Conservation (phyloP, 371 early-diverging fungal genomes). For the Basidiobolus meristosporus region DNA sequence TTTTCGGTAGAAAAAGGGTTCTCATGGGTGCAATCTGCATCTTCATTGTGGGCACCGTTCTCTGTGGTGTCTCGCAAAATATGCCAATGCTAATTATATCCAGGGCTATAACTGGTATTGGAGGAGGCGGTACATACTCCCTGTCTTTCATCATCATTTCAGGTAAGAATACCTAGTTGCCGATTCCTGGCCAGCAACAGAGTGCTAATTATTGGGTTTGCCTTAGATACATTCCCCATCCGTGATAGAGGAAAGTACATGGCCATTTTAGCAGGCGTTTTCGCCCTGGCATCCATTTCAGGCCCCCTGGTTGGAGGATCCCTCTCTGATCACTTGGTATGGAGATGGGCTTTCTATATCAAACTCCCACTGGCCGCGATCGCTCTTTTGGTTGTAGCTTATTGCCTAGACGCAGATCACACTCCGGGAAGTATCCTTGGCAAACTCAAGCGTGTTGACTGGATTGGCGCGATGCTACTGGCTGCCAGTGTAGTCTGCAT, state of each 20-base stretch:
- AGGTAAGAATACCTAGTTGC: conserved; percentile 35
- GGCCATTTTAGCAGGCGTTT: conserved; percentile 25
- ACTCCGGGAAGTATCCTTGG: conserved; percentile 13
- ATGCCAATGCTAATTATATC: conserved; percentile 46
- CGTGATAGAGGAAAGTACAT: conserved; percentile 24
- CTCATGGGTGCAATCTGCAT: conserved; percentile 26
- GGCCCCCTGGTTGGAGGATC: conserved; percentile 61
- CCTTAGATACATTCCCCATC: conserved; percentile 4
- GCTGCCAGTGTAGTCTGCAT: conserved; percentile 1
- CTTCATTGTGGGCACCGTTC: conserved; percentile 29
- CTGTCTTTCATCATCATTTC: conserved; percentile 50
- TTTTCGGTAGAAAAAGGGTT: conserved; percentile 41
- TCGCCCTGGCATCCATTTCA: conserved; percentile 37
- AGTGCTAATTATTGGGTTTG: neutral
- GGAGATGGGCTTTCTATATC: conserved; percentile 58
- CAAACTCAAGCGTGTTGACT: conserved; percentile 20
- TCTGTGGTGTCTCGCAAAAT: conserved; percentile 29
- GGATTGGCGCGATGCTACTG: neutral
- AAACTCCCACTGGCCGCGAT: conserved; percentile 49
- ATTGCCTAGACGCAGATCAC: conserved; percentile 25
- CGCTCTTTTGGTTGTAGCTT: conserved; percentile 19
- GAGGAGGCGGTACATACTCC: conserved; percentile 58
- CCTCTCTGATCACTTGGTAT: conserved; percentile 29
- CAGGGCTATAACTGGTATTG: conserved; percentile 56
- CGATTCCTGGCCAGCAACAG: conserved; percentile 7